Evolutionary conservation across 2,329 filamentous ascomycete species (phyloP), one percentile per base, ranked within the genome.

Genomic region (Cercospora citrullina): DNA sequence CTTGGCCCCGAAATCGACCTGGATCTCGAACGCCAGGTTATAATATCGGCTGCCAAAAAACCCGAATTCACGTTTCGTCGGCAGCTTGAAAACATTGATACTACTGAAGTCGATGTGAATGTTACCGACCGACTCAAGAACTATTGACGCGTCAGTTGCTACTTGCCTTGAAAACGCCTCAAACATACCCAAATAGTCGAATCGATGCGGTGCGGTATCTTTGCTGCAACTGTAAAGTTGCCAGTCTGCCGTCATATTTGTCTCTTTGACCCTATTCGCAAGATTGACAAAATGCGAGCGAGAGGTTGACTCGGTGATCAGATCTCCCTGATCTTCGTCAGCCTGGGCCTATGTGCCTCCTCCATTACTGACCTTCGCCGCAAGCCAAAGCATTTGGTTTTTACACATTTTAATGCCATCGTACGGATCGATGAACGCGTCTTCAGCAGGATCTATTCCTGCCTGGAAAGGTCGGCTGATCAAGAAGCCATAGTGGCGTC

Each of bases 401-500:
- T 10, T 14, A 28, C 66, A 68, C 42, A 31, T 33, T 36, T 68
- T 68, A 4, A 48, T n/a, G 39, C 57, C 57, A 42, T 65, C 63
- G 26, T 59, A 68, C 18, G 21, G 55, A n/a, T 36, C 53, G n/a
- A 53, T 31, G 14, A 23, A 45, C 5, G 51, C 66, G 12, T 48
- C 30, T 9, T 55, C 59, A 57, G 45, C 55, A 4, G 67, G 67
- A 62, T 71, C 69, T 9, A 67, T 33, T 14, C 58, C 61, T 60
- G 65, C 64, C 12, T 63, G 60, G 53, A 69, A 71, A 12, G 58
- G 60, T 51, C 39, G 5, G 14, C 57, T 60, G 5, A 64, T 39
- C 9, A 6, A 39, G 14, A 69, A 33, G 18, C 69, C 69, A 51
- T 71, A 71, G 53, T 67, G 65, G 14, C 69, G 53, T 58, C 69